Conservation (phyloP, 208 protist species). For the Leishmania amazonensis region DNA sequence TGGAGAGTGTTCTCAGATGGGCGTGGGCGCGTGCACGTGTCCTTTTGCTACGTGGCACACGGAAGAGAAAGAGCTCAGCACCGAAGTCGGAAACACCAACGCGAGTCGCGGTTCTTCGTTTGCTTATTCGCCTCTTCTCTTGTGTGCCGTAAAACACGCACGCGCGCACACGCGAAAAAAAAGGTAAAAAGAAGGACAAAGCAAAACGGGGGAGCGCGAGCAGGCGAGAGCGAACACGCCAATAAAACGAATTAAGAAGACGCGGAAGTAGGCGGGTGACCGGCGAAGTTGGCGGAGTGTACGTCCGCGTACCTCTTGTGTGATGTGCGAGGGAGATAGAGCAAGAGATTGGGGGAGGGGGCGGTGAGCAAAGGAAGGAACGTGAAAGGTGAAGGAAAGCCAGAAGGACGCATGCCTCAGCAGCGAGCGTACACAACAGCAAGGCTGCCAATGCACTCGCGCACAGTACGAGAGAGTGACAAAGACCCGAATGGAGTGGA, state of each 20-base stretch:
- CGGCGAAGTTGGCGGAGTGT: background rate
- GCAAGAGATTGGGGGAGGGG: background rate
- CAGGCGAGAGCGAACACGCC: background rate
- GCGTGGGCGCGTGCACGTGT: background rate
- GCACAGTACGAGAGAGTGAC: background rate
- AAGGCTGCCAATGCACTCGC: background rate
- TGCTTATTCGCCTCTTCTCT: background rate
- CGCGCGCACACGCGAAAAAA: background rate
- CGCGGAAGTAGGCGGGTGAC: background rate
- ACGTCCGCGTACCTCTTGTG: background rate
- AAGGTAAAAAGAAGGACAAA: background rate
- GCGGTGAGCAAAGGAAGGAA: background rate
- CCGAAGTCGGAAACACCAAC: background rate
- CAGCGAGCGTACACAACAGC: background rate
- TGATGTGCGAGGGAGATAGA: background rate
- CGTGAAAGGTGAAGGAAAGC: background rate
- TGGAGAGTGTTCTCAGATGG: background rate
- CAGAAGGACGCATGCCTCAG: background rate
- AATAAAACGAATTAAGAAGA: background rate
- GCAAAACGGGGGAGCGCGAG: background rate
- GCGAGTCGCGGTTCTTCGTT: background rate
- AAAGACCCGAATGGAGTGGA: background rate
- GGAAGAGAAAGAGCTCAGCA: background rate
- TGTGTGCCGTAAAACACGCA: background rate
- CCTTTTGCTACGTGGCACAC: background rate